phyloP scores from a whole-genome alignment of 495 filamentous ascomycete species.

The Bacidia rubella region DNA sequence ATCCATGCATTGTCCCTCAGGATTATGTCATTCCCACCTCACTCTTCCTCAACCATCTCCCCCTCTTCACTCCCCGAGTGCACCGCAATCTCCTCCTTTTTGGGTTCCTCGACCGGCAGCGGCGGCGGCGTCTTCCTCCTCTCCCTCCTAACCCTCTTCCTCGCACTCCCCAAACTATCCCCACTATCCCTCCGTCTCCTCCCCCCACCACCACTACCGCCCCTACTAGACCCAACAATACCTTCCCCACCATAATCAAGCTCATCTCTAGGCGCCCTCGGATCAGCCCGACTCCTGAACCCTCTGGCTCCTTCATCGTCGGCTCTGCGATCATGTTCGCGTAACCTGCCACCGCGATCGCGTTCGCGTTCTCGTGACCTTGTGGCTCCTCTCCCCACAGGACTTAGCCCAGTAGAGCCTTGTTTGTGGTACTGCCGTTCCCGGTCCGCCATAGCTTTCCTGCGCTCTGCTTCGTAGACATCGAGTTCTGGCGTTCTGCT shows the following conservation, averaged over 20 bases:
- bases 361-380: constrained; percentile 38
- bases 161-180: constrained; percentile 34
- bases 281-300: constrained; percentile 71
- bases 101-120: constrained; percentile 44
- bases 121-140: constrained; percentile 40
- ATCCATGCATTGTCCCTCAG: no score
- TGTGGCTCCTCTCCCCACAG: constrained; percentile 37
- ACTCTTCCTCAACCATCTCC: constrained; percentile 81
- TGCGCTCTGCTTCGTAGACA: constrained; percentile 76
- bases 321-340: no score
- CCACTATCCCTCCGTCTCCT: constrained; percentile 62
- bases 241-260: constrained; percentile 69
- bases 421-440: constrained; percentile 76
- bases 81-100: constrained; percentile 54
- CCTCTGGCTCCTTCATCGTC: no score
- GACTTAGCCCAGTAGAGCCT: constrained; percentile 48
- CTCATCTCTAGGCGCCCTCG: constrained; percentile 60
- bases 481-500: constrained; percentile 76
- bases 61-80: constrained; percentile 92
- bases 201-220: constrained; percentile 40
- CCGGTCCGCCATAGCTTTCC: constrained; percentile 72
- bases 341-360: no score
- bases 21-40: not conserved
- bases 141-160: constrained; percentile 50
- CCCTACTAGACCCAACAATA: constrained; percentile 43